These are phyloP conservation scores for Brachypodium distachyon DNA, from an alignment of 202 grass and related monocot genomes.

Conservation along the genomic window DNA sequence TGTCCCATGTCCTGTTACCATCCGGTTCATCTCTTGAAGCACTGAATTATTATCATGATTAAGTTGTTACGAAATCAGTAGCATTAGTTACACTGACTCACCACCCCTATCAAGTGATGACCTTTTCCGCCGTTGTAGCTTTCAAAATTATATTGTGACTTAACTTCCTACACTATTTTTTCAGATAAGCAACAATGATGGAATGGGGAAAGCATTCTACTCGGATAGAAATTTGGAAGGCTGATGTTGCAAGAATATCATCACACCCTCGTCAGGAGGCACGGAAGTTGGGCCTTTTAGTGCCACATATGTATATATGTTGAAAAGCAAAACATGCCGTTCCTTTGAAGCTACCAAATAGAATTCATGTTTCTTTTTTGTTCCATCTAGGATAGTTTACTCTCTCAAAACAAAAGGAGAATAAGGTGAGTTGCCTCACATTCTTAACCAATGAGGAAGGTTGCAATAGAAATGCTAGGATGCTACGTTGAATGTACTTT, in stretches of 20 bases:
- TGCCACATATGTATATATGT: not conserved
- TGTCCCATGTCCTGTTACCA: not conserved
- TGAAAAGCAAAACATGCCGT: not conserved
- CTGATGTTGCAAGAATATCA: constrained; percentile 10
- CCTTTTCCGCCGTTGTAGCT: not conserved
- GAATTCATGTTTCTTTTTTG: not conserved
- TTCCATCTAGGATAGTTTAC: constrained; percentile 14
- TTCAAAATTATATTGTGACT: not conserved
- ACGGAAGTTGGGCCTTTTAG: constrained; percentile 4
- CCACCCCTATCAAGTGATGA: not conserved
- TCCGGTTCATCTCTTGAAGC: not conserved
- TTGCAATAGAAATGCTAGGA: not conserved
- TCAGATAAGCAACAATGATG: constrained; percentile 21
- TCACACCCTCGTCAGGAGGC: not conserved
- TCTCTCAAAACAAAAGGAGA: constrained; percentile 5
- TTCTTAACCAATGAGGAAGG: not conserved
- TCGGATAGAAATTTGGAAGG: not conserved
- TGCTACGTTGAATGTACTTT: not conserved
- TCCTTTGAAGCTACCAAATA: constrained; percentile 12
- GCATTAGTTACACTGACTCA: not conserved
- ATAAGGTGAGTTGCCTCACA: not conserved
- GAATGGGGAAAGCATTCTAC: not conserved
- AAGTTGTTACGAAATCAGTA: not conserved
- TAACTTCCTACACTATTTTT: constrained; percentile 10
- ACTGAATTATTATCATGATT: not conserved